Conservation (phyloP, 805 yeast genomes). For the Ogataea ramenticola region DNA sequence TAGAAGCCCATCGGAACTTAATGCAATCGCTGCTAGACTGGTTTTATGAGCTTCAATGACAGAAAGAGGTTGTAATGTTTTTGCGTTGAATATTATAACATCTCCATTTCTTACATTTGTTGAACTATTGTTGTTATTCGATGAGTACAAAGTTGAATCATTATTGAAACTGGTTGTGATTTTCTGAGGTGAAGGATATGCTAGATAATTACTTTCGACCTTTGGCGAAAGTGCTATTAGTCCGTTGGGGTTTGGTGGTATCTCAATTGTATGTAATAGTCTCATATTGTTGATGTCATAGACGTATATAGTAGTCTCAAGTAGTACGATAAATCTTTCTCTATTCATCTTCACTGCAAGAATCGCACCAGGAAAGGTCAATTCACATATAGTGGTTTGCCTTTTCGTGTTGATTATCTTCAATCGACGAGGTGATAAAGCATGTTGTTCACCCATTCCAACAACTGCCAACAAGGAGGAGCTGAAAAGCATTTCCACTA, state of each 20-base stretch:
- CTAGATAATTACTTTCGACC: constrained; percentile 47
- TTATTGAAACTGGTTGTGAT: constrained; percentile 6
- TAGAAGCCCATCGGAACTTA: constrained; percentile 71
- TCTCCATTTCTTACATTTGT: constrained; percentile 45
- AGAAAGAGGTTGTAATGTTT: constrained; percentile 69
- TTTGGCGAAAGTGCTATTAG: constrained; percentile 54
- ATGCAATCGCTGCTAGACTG: constrained; percentile 60
- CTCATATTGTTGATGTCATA: constrained; percentile 90
- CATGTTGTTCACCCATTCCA: constrained; percentile 70
- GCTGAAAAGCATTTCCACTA: constrained; percentile 86
- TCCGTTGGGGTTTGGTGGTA: constrained; percentile 51
- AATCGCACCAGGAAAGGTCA: constrained; percentile 79
- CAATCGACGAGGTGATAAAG: constrained; percentile 74
- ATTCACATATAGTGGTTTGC: constrained; percentile 69
- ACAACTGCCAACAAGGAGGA: constrained; percentile 83
- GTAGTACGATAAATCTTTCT: constrained; percentile 71
- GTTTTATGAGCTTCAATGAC: constrained; percentile 89
- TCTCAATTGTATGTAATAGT: constrained; percentile 67
- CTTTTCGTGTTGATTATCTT: constrained; percentile 77
- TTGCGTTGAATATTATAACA: constrained; percentile 75
- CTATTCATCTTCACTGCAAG: constrained; percentile 75
- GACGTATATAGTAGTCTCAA: constrained; percentile 78
- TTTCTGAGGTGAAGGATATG: constrained; percentile 74
- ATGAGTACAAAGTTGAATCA: constrained; percentile 9
- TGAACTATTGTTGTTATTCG: constrained; percentile 1